Evolutionary conservation across 176 grass and related monocot genomes (phyloP).

Genomic region (Elymus sibiricus): DNA sequence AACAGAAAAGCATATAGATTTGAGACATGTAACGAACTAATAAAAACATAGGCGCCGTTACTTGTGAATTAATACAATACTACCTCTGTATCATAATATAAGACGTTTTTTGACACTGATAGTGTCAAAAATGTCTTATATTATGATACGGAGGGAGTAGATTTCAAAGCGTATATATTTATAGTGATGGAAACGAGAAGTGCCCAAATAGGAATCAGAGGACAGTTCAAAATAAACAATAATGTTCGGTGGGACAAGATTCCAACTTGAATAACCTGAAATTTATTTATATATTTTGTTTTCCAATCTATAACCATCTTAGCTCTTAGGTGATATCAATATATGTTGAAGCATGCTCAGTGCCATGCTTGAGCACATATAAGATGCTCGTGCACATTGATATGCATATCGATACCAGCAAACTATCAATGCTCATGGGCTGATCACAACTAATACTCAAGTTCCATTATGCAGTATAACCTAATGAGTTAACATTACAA

Average conservation of each 20-base stretch:
- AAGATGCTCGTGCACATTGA: background rate
- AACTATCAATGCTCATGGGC: background rate
- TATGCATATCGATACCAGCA: constrained; percentile 7
- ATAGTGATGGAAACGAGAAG: background rate
- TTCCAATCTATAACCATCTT: background rate
- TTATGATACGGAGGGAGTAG: background rate
- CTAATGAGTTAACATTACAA: background rate
- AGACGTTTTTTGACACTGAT: too few relatives aligned
- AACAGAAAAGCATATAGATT: background rate
- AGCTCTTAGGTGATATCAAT: background rate
- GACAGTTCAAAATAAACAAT: background rate
- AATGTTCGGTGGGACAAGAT: background rate
- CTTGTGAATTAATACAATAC: background rate
- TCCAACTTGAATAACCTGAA: background rate
- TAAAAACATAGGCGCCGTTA: background rate
- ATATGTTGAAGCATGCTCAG: background rate
- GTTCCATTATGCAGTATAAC: background rate
- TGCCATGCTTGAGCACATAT: background rate
- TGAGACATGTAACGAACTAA: background rate
- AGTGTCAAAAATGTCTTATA: too few relatives aligned
- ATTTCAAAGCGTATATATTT: background rate
- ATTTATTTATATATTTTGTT: background rate
- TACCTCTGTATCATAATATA: too few relatives aligned
- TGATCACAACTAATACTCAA: background rate
- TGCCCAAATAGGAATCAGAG: background rate